Evolutionary conservation across 208 protist species (phyloP), one percentile per base, ranked within the genome.

Genomic region (Angomonas deanei): DNA sequence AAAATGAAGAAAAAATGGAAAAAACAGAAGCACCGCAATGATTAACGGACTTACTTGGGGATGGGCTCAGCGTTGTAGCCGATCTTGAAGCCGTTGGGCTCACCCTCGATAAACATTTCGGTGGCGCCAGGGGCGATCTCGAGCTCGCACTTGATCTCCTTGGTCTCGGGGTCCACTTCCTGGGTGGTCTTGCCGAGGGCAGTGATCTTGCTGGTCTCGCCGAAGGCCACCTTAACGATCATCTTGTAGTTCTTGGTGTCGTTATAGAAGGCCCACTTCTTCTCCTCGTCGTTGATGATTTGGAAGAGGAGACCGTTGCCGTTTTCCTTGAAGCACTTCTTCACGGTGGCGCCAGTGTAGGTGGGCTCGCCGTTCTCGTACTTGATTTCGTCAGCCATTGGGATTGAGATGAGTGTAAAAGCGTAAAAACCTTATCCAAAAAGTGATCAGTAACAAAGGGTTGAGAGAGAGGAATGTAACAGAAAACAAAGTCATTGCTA

Each of bases 41-140:
- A 21, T 3, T 2, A 2, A 6, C 3, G 26, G n/a, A n/a, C n/a
- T 8, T 15, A 23, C 1, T 26, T 30, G 13, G 11, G 33, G 72
- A 61, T 76, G 24, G 81, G 81, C 63, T 84, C 80, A 21, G 85
- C 85, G 66, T 87, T 77, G 61, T 84, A 89, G 71, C 70, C 76
- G 61, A 88, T 84, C 75, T 89, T 92, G 83, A 82, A 92, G 63
- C 82, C 82, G 63, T 90, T 90, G 46, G 78, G 76, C 58, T 72
- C 70, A 10, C 86, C 86, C 64, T 86, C 68, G 54, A 93, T 82
- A 52, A 93, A 91, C 80, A 87, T 79, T 65, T 91, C 80, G 23
- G 82, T 90, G 30, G 30, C 58, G 34, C 60, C 49, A 3, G 86
- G 86, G 11, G 71, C 73, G 28, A 93, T 70, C 23, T 66, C 15